Base-by-base conservation (phyloP, 208 protist genomes). In the Kentomonas sorsogonicus region DNA sequence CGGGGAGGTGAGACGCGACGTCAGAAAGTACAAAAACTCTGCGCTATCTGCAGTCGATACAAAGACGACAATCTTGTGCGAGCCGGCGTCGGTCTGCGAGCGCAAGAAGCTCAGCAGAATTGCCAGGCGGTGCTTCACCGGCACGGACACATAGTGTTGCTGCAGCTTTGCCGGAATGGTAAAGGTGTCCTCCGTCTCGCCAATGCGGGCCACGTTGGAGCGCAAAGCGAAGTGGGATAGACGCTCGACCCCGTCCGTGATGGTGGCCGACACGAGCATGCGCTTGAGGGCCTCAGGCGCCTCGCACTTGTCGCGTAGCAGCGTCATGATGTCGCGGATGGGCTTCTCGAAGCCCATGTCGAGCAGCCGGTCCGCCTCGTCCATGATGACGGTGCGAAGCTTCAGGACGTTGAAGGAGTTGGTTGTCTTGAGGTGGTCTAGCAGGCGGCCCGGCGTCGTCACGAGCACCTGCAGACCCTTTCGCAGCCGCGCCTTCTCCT, bases 321-420 rank as follows among this genome's bases (percentile, higher is more conserved):
- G 36, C 52, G 90, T 79, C 66, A 99, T 88, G 63, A 99, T 99
- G 52, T 97, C 89, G 29, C 86, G 86, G 63, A 99, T 97, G 55
- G 98, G 77, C 34, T 91, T 87, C 63, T 99, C 97, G 62, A 99
- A 99, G 23, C 98, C 98, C 95, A 99, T 97, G 72, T 99, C 98
- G 18, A 99, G 86, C 91, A 99, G 96, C 13, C 97, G 81, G 71
- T 99, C 98, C 7, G 98, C 98, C 71, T 99, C 98, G 69, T 99
- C 98, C 52, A 99, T 94, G 60, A 79, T 76, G 34, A 99, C 77
- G 45, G 88, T 98, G 40, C 94, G 79, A 40, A 66, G 29, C 27
- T 72, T 56, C 26, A 77, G 56, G 18, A 89, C 63, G 40, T 78
- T 65, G 58, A 93, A 94, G 16, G 83, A 73, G 3, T 62, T 60